Conservation (phyloP, 2,329 filamentous ascomycete genomes). For the Penicillium italicum region DNA sequence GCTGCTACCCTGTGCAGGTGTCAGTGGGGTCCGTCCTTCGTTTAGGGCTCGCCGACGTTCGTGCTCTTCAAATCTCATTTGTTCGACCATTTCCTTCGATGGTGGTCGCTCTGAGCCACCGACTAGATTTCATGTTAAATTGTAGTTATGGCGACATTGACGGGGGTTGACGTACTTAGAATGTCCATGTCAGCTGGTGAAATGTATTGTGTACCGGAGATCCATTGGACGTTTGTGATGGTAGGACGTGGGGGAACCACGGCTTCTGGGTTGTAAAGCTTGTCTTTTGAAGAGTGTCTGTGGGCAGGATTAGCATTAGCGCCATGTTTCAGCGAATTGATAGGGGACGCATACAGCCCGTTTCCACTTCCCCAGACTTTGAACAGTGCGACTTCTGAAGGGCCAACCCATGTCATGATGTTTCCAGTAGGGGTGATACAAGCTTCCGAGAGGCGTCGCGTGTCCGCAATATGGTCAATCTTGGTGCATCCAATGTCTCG, state of each 20-base stretch:
- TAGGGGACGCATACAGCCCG: conserved; percentile 51
- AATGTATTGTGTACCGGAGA: conserved; percentile 88
- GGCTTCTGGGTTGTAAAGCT: conserved; percentile 72
- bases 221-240: conserved; percentile 95
- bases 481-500: conserved; percentile 73
- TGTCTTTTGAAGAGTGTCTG: conserved; percentile 59
- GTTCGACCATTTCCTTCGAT: conserved; percentile 81
- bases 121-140: conserved; percentile 44
- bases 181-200: conserved; percentile 84
- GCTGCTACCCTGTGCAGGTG: conserved; percentile 35
- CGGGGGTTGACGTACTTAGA: conserved; percentile 52
- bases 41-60: conserved; percentile 43
- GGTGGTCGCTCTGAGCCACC: conserved; percentile 83
- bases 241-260: conserved; percentile 76
- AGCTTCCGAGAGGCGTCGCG: conserved; percentile 65
- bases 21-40: conserved; percentile 34
- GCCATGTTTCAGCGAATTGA: not conserved
- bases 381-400: conserved; percentile 78
- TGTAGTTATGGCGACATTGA: not conserved
- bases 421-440: conserved; percentile 74
- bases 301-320: conserved; percentile 24
- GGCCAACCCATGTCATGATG: conserved; percentile 82
- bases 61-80: conserved; percentile 70
- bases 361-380: conserved; percentile 77
- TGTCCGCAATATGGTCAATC: conserved; percentile 66